Evolutionary conservation across 768 basidiomycete species (phyloP), one percentile per base, ranked within the genome.

Genomic region (Boletus speciosus): DNA sequence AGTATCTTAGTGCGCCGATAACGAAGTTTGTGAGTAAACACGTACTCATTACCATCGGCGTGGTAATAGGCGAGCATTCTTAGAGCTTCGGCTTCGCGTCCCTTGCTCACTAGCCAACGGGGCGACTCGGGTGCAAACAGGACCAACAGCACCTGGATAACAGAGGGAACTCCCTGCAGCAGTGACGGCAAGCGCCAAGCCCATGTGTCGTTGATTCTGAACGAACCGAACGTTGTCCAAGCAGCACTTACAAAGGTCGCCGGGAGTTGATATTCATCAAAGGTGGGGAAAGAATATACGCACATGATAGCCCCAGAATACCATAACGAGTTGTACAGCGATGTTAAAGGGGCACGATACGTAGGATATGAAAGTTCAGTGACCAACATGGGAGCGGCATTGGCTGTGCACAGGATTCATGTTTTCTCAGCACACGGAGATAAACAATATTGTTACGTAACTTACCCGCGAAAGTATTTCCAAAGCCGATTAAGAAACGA

Each of bases 311-410:
- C 79, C 51, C 90, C 91, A n/a, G 86, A 85, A 65, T 90, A 90
- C 90, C 91, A 93, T 56, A 91, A 81, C 25, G 87, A 84, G 77
- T 90, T 90, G 75, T 88, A 90, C 46, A 82, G 73, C 1, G 88
- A 84, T 10, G 88, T 93, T 55, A 93, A 70, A 19, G 83, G 83
- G 12, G 84, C 86, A 59, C 92, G 90, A 69, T 94, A 84, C 2
- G 81, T 76, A 14, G 91, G 91, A 70, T 92, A 93, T 0, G 90
- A 79, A 31, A 93, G 72, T 70, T 93, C 92, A 42, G 89, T 86
- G 53, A 93, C 82, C 71, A 93, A 73, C 77, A 92, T 81, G 15
- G 92, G 90, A 4, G 90, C 88, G 46, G 89, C 83, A 63, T 83
- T 84, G 25, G 81, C 81, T 78, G 64, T 47, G 47, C 59, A 37